Conservation (phyloP, 768 basidiomycete species). For the Leccinum incarnatum region DNA sequence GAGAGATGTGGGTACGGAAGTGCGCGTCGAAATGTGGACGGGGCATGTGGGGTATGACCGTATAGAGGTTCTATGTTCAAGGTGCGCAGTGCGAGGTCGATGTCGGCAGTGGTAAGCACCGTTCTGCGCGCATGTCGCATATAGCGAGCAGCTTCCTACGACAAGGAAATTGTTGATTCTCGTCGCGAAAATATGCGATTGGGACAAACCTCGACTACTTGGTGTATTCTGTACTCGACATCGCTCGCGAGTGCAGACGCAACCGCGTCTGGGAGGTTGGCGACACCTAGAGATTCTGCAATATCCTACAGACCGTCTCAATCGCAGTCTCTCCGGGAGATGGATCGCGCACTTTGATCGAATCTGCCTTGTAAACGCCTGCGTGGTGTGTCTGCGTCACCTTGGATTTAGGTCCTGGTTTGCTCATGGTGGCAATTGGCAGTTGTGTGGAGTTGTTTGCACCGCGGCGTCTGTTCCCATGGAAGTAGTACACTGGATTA, state of each 20-base stretch:
- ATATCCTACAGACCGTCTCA: slow-evolving; percentile 60
- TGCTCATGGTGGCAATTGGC: slow-evolving; percentile 31
- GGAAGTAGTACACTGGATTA: background rate
- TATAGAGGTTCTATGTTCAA: slow-evolving; percentile 96
- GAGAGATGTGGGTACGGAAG: slow-evolving; percentile 43
- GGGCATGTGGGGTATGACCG: slow-evolving; percentile 43
- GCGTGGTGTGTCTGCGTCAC: slow-evolving; percentile 48
- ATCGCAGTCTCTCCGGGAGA: slow-evolving; percentile 7
- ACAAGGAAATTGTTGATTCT: background rate
- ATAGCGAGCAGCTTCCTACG: slow-evolving; percentile 87
- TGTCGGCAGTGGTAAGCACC: slow-evolving; percentile 85
- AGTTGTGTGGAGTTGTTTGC: background rate
- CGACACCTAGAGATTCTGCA: slow-evolving; percentile 82
- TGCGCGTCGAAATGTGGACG: slow-evolving; percentile 41
- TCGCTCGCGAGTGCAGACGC: slow-evolving; percentile 89
- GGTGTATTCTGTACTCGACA: slow-evolving; percentile 94
- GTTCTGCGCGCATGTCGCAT: slow-evolving; percentile 93
- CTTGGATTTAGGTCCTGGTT: slow-evolving; percentile 46
- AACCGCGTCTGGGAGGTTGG: slow-evolving; percentile 71
- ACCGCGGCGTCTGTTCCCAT: background rate
- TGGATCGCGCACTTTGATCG: slow-evolving; percentile 50
- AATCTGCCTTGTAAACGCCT: slow-evolving; percentile 62
- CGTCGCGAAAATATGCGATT: background rate
- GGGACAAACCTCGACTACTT: slow-evolving; percentile 78
- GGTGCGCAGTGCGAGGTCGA: slow-evolving; percentile 90